Conservation (phyloP, 768 basidiomycete species). For the Lyophyllum decastes region DNA sequence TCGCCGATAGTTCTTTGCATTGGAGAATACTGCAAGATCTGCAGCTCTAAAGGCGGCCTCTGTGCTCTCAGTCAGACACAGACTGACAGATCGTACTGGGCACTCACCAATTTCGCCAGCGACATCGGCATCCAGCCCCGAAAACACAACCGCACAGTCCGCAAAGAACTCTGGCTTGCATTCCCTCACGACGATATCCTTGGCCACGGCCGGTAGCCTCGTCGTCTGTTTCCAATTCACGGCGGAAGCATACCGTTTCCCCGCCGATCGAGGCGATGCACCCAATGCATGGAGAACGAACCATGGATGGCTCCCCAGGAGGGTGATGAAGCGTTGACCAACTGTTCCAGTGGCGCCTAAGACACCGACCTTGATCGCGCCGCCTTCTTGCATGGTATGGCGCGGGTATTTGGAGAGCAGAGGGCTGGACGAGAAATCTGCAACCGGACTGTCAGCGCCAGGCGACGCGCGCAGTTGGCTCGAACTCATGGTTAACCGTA, state of each 20-base stretch:
- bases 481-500: slow-evolving; percentile 13
- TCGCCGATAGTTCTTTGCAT: slow-evolving; percentile 93
- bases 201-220: slow-evolving; percentile 68
- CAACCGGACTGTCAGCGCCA: slow-evolving; percentile 23
- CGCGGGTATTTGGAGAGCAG: slow-evolving; percentile 33
- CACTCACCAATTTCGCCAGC: slow-evolving; percentile 90
- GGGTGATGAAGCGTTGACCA: slow-evolving; percentile 91
- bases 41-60: slow-evolving; percentile 86
- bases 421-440: slow-evolving; percentile 26
- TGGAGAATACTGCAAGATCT: slow-evolving; percentile 92
- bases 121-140: slow-evolving; percentile 93
- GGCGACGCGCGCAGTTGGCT: slow-evolving; percentile 1
- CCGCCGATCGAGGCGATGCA: slow-evolving; percentile 86
- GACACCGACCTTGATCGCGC: slow-evolving; percentile 59
- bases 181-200: slow-evolving; percentile 65
- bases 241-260: slow-evolving; percentile 73
- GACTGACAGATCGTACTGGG: background rate
- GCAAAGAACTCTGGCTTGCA: slow-evolving; percentile 78
- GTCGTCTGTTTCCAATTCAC: slow-evolving; percentile 87
- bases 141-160: slow-evolving; percentile 88
- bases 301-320: slow-evolving; percentile 88
- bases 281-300: slow-evolving; percentile 86
- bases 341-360: slow-evolving; percentile 93
- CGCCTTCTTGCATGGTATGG: slow-evolving; percentile 35
- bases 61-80: slow-evolving; percentile 29